Evolutionary conservation across 169 alveolate genomes (phyloP).

Genomic region (Plasmodium malariae): DNA sequence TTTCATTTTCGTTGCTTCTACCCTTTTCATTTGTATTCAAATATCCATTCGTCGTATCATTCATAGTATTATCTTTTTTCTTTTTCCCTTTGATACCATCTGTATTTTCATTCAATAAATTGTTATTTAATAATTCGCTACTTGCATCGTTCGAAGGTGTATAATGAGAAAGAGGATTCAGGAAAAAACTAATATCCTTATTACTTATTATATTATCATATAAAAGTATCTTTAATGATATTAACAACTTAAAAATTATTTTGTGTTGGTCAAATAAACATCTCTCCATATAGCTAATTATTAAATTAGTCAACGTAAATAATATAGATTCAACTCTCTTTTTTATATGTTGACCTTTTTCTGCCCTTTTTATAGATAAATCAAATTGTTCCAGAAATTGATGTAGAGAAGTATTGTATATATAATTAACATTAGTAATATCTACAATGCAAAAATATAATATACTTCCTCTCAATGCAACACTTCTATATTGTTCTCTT

Average conservation of each 20-base stretch:
- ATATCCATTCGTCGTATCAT: not conserved
- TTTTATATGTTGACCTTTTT: slow-evolving; percentile 93
- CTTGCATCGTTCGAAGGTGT: slow-evolving; percentile 56
- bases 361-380: slow-evolving; percentile 93
- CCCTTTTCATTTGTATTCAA: not conserved
- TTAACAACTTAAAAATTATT: slow-evolving; percentile 94
- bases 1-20: slow-evolving; percentile 12
- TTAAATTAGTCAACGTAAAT: slow-evolving; percentile 70
- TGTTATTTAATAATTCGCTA: slow-evolving; percentile 32
- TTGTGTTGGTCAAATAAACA: slow-evolving; percentile 97
- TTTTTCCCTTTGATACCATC: slow-evolving; percentile 10
- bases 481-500: slow-evolving; percentile 96
- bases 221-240: slow-evolving; percentile 93
- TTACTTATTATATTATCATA: slow-evolving; percentile 91
- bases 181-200: slow-evolving; percentile 93
- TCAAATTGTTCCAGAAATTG: slow-evolving; percentile 97
- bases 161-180: slow-evolving; percentile 82
- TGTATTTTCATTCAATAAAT: slow-evolving; percentile 31
- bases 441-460: slow-evolving; percentile 95
- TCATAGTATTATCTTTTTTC: slow-evolving; percentile 7
- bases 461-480: slow-evolving; percentile 97
- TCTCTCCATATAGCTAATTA: slow-evolving; percentile 95
- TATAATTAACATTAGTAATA: slow-evolving; percentile 95
- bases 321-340: slow-evolving; percentile 90
- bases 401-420: slow-evolving; percentile 96